Percentiles rank a stretch among this genome's conserved stretches.
Evolutionary conservation across 2,329 filamentous ascomycete genomes (phyloP).

Genomic region (Purpureocillium takamizusanense): DNA sequence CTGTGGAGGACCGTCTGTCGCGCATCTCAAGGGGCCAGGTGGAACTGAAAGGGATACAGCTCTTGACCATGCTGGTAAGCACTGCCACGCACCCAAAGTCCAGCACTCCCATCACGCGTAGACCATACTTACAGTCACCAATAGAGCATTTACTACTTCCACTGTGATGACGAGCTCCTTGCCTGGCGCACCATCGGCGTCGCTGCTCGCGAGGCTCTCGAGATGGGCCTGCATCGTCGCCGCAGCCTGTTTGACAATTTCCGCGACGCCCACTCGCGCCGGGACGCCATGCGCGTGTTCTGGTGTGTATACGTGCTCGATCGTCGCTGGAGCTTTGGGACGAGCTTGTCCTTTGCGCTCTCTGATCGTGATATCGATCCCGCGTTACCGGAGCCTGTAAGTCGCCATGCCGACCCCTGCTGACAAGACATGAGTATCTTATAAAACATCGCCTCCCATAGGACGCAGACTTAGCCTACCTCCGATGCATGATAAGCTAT

Average conservation of each 20-base stretch:
- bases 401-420: slow-evolving; percentile 1
- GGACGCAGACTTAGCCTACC: slow-evolving; percentile 25
- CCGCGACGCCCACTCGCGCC: slow-evolving; percentile 17
- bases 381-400: slow-evolving; percentile 32
- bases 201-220: slow-evolving; percentile 34
- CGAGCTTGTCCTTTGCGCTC: slow-evolving; percentile 37
- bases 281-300: slow-evolving; percentile 29
- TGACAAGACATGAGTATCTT: too few species aligned
- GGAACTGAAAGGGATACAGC: slow-evolving; percentile 23
- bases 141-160: slow-evolving; percentile 33
- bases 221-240: slow-evolving; percentile 38
- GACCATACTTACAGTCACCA: too few species aligned
- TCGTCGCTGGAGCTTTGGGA: slow-evolving; percentile 42
- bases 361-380: slow-evolving; percentile 40
- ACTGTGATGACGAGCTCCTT: slow-evolving; percentile 39
- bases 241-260: slow-evolving; percentile 31
- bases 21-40: slow-evolving; percentile 18
- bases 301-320: slow-evolving; percentile 44
- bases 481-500: slow-evolving; percentile 39
- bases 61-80: slow-evolving; percentile 20
- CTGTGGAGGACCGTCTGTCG: slow-evolving; percentile 18
- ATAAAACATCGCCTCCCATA: too few species aligned
- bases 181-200: slow-evolving; percentile 38
- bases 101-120: too few species aligned
- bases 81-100: too few species aligned